Evolutionary conservation across 495 filamentous ascomycete species (phyloP).

Genomic region (Neurospora sp.): DNA sequence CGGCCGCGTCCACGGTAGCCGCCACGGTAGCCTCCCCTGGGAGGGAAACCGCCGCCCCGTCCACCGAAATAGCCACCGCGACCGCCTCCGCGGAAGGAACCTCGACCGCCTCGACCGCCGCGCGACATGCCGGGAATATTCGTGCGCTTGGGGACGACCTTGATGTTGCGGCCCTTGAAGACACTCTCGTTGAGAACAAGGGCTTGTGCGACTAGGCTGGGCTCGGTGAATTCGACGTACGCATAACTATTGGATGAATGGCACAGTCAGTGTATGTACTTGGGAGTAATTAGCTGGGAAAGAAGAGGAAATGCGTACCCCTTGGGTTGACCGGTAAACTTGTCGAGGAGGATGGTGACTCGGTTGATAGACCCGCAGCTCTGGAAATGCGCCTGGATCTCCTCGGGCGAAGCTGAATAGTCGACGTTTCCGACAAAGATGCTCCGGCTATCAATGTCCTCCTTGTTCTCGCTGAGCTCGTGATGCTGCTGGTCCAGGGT

Average conservation of each 20-base stretch:
- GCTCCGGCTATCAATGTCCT: conserved; percentile 90
- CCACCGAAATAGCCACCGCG: conserved; percentile 44
- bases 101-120: conserved; percentile 55
- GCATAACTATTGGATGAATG: conserved; percentile 59
- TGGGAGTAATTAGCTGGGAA: background rate
- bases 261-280: background rate
- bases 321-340: conserved; percentile 96
- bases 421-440: conserved; percentile 99
- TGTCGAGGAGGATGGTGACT: conserved; percentile 95
- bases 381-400: conserved; percentile 98
- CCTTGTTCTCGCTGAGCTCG: conserved; percentile 81
- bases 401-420: conserved; percentile 94
- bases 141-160: conserved; percentile 96
- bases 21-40: conserved; percentile 70
- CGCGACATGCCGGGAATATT: conserved; percentile 89
- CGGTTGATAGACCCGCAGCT: conserved; percentile 96
- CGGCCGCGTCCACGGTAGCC: conserved; percentile 70
- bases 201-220: conserved; percentile 83
- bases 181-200: conserved; percentile 94
- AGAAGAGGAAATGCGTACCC: conserved; percentile 46
- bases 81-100: conserved; percentile 44
- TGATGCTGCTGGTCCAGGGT: conserved; percentile 74
- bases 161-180: conserved; percentile 88
- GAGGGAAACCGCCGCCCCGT: conserved; percentile 46
- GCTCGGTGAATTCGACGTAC: conserved; percentile 97